phyloP scores from a whole-genome alignment of 768 basidiomycete species.

The Trametes meyenii region DNA sequence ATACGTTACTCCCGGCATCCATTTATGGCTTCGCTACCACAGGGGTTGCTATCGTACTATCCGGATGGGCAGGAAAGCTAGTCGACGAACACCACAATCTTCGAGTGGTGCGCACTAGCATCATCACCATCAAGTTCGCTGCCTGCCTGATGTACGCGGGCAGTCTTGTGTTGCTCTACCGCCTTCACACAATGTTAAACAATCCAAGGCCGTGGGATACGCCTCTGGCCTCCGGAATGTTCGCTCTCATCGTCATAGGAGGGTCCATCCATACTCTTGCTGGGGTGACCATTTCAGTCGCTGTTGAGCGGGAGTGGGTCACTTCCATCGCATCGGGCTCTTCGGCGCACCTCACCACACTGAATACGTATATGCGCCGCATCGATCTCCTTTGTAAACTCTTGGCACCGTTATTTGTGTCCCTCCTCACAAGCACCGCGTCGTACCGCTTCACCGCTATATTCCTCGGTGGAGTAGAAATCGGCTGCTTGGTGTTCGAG shows the following conservation, averaged over 20 bases:
- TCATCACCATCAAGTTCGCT: conserved; percentile 44
- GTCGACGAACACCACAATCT: conserved; percentile 45
- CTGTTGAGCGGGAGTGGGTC: conserved; percentile 56
- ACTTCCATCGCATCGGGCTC: conserved; percentile 43
- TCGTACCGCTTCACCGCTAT: conserved; percentile 39
- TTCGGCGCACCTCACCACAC: conserved; percentile 38
- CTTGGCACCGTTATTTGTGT: conserved; percentile 53
- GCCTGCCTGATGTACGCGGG: conserved; percentile 38
- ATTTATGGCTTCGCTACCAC: conserved; percentile 50
- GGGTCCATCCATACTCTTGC: conserved; percentile 44
- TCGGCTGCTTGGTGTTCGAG: conserved; percentile 44
- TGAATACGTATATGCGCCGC: conserved; percentile 47
- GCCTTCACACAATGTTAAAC: not conserved
- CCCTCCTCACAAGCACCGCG: conserved; percentile 42
- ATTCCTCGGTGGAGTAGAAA: conserved; percentile 39
- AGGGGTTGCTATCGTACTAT: conserved; percentile 42
- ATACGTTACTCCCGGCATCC: conserved; percentile 50
- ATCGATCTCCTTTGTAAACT: conserved; percentile 54
- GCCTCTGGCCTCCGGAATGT: conserved; percentile 34
- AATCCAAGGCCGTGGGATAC: conserved; percentile 16
- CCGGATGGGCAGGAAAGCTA: conserved; percentile 44
- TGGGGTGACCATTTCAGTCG: conserved; percentile 45
- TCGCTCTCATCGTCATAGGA: conserved; percentile 37
- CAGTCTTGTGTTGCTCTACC: conserved; percentile 37
- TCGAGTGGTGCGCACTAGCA: conserved; percentile 41